Evolutionary conservation across 164 flowering plant genomes (phyloP).

Genomic region (Aristolochia contorta): DNA sequence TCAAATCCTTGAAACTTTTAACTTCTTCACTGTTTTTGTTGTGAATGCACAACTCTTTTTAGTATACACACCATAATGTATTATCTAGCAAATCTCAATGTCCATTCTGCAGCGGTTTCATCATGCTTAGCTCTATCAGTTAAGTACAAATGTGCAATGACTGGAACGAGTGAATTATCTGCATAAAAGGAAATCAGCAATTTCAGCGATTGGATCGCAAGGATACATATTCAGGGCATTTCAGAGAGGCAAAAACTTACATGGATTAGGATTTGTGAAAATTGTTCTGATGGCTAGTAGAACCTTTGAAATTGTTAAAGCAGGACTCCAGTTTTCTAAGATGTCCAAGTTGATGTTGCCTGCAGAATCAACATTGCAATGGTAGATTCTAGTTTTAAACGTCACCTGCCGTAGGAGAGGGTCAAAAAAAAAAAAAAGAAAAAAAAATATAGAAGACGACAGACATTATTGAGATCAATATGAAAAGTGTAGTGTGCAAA

Average conservation of each 20-base stretch:
- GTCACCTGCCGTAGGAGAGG: constrained; percentile 42
- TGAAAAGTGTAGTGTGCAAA: too few species aligned
- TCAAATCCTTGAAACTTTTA: too few species aligned
- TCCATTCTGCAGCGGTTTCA: constrained; percentile 87
- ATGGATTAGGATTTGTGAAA: constrained; percentile 68
- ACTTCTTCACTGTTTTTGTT: background rate
- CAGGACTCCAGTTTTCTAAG: constrained; percentile 92
- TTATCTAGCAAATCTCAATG: constrained; percentile 70
- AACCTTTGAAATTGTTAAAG: constrained; percentile 82
- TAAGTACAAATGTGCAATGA: constrained; percentile 62
- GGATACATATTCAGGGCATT: background rate
- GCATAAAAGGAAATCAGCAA: constrained; percentile 9
- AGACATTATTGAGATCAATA: too few species aligned
- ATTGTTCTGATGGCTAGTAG: constrained; percentile 68
- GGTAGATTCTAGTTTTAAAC: constrained; percentile 85
- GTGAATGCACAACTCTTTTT: background rate
- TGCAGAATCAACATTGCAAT: constrained; percentile 79
- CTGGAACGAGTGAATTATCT: constrained; percentile 70
- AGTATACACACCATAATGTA: background rate
- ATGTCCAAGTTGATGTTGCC: constrained; percentile 74
- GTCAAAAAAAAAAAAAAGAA: background rate
- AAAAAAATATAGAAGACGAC: background rate
- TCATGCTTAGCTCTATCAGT: constrained; percentile 69
- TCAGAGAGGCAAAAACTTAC: constrained; percentile 30
- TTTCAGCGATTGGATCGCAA: background rate